Conservation (phyloP, 1,139 yeast genomes). For the Candida sp. region DNA sequence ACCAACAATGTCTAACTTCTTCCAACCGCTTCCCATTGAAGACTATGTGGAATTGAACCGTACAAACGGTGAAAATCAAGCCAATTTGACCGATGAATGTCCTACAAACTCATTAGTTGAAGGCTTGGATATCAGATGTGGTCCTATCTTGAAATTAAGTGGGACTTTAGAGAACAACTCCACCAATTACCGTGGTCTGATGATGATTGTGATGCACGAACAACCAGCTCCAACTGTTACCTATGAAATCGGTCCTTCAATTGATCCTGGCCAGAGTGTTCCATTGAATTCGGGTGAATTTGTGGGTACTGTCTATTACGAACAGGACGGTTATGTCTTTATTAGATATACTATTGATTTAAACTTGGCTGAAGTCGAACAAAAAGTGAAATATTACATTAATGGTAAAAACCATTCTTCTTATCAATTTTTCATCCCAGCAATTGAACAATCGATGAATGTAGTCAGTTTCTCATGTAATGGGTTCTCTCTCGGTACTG, state of each 20-base stretch:
- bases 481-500: slow-evolving; percentile 82
- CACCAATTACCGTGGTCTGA: slow-evolving; percentile 58
- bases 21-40: slow-evolving; percentile 26
- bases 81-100: slow-evolving; percentile 19
- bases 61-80: slow-evolving; percentile 13
- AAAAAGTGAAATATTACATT: slow-evolving; percentile 57
- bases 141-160: slow-evolving; percentile 70
- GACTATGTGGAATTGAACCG: slow-evolving; percentile 25
- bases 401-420: slow-evolving; percentile 39
- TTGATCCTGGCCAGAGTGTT: slow-evolving; percentile 6
- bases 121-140: slow-evolving; percentile 57
- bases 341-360: slow-evolving; percentile 61
- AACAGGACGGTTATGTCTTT: slow-evolving; percentile 50
- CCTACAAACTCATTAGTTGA: slow-evolving; percentile 26
- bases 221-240: slow-evolving; percentile 33
- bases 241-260: slow-evolving; percentile 38
- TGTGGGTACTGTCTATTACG: slow-evolving; percentile 37
- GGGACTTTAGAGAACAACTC: slow-evolving; percentile 52
- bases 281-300: slow-evolving; percentile 39
- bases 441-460: slow-evolving; percentile 64
- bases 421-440: slow-evolving; percentile 58
- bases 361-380: slow-evolving; percentile 45
- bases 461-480: slow-evolving; percentile 83
- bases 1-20: slow-evolving; percentile 17
- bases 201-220: slow-evolving; percentile 53